These are phyloP conservation scores for Paramecium primaurelia DNA, from an alignment of 73 alveolate genomes.

Conservation along the genomic window DNA sequence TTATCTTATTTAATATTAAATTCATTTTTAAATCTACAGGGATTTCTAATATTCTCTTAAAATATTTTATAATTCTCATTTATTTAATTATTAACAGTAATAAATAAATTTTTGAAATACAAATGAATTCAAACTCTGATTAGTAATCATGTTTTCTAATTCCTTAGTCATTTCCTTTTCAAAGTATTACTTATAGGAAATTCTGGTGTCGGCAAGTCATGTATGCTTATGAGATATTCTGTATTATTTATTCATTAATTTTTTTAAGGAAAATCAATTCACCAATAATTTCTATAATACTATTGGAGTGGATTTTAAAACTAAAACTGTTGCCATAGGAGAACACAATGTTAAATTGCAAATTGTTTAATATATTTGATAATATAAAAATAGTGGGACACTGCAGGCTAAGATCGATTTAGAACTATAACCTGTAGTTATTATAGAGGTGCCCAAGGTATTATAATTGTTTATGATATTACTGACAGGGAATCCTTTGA, in stretches of 20 bases:
- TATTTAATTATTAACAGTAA: neutral
- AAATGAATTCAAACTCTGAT: neutral
- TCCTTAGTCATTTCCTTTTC: slow-evolving; percentile 66
- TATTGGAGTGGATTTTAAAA: slow-evolving; percentile 69
- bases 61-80: neutral
- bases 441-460: slow-evolving; percentile 81
- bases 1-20: neutral
- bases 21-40: neutral
- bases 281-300: slow-evolving; percentile 63
- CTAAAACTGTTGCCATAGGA: slow-evolving; percentile 30
- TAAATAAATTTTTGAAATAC: too few relatives aligned
- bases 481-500: slow-evolving; percentile 78
- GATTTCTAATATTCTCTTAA: neutral
- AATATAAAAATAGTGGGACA: slow-evolving; percentile 68
- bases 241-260: neutral
- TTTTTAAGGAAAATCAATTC: slow-evolving; percentile 50
- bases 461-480: slow-evolving; percentile 77
- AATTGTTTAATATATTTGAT: neutral
- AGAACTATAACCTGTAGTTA: slow-evolving; percentile 75
- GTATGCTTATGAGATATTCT: slow-evolving; percentile 68
- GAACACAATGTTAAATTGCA: slow-evolving; percentile 46
- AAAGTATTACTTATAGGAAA: slow-evolving; percentile 76
- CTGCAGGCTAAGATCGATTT: slow-evolving; percentile 86
- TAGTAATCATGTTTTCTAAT: neutral
- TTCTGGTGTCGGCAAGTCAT: slow-evolving; percentile 75